Evolutionary conservation across 2,329 filamentous ascomycete species (phyloP), one percentile per base, ranked within the genome.

Genomic region (Hypoxylon sp.): DNA sequence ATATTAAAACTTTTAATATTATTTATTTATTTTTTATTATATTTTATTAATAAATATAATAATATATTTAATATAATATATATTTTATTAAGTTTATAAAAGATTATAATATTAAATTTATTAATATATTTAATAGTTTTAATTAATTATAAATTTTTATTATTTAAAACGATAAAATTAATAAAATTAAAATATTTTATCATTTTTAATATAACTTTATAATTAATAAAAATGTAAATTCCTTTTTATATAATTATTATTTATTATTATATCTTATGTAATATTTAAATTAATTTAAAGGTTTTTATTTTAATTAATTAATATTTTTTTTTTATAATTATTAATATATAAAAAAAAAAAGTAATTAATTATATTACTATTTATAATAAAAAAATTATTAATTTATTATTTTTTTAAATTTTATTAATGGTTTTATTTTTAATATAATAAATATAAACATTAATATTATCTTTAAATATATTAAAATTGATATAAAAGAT

Each of bases 61-160:
- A 56, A 56, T 21, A 35, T 35, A 24, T 56, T 35, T 11, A 24
- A 24, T 8, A 56, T 56, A 32, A 56, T 47, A 56, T 56, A 47
- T 15, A 32, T n/a, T 47, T 35, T 46, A 3, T 24, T 56, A 15
- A 35, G 19, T 35, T 56, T 56, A 56, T 56, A 56, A 47, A 56
- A 56, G 47, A 56, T 56, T 5, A 24, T 56, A 47, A 47, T 35
- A 19, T 15, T 35, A 35, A 56, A 56, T 56, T 46, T 46, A 47
- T 32, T 47, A 35, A 56, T 56, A 47, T 46, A 56, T 56, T 56
- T 56, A 32, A 56, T 47, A 19, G 24, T n/a, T 32, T 56, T 19
- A 32, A 56, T 56, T n/a, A 57, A 57, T 19, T 19, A 17, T 47
- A 47, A 47, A 24, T 57, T 57, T 24, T 57, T 35, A 57, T 57